Conservation (phyloP, 192 early-diverging fungal genomes). For the Coemansia sp. region DNA sequence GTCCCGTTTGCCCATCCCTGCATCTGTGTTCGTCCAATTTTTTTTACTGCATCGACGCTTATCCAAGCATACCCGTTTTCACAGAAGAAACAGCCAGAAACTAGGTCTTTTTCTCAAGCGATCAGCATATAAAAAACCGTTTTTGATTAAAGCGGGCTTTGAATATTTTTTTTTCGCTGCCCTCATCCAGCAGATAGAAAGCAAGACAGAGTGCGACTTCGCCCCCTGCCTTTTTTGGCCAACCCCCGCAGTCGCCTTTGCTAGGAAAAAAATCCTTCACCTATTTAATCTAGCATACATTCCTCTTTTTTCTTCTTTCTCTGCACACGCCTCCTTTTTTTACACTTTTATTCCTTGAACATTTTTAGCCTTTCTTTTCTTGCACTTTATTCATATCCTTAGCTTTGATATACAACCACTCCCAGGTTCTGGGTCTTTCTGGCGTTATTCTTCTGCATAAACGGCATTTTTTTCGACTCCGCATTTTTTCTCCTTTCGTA, state of each 20-base stretch:
- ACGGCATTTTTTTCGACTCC: conserved; percentile 7
- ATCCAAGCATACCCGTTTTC: not conserved
- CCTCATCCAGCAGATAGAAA: conserved; percentile 19
- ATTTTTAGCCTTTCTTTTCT: not conserved
- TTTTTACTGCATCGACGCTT: conserved; percentile 3
- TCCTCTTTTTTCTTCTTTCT: conserved; percentile 22
- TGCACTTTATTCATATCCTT: conserved; percentile 2
- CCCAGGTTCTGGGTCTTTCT: not conserved
- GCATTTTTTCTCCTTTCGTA: not conserved
- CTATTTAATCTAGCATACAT: conserved; percentile 17
- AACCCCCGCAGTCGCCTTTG: conserved; percentile 4
- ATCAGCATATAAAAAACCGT: not conserved
- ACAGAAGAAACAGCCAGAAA: not conserved
- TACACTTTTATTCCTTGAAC: not conserved
- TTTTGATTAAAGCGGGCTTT: conserved; percentile 45
- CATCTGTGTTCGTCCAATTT: not conserved
- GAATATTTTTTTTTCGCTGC: conserved; percentile 17
- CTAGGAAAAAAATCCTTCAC: conserved; percentile 11
- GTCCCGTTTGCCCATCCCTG: conserved; percentile 1
- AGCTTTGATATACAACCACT: no score
- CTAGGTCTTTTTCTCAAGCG: not conserved
- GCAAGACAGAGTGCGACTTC: conserved; percentile 3
- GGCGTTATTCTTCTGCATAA: conserved; percentile 5
- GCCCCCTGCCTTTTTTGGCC: conserved; percentile 16
- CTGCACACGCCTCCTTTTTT: conserved; percentile 2